These are phyloP conservation scores for Tuber microsphaerosporum DNA, from an alignment of 495 filamentous ascomycete genomes.

Conservation along the genomic window DNA sequence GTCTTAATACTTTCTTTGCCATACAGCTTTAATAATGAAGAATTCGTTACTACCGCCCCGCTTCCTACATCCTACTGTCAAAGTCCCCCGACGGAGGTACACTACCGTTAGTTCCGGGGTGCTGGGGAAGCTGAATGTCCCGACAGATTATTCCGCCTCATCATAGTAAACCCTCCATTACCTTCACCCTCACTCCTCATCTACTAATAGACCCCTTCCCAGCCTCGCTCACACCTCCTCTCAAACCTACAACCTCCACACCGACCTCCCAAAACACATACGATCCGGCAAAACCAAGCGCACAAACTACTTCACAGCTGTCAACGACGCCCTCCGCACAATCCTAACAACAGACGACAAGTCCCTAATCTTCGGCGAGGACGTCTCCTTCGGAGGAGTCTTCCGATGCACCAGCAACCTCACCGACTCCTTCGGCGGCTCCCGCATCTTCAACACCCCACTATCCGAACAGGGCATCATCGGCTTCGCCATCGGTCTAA, in stretches of 20 bases:
- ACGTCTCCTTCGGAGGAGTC: constrained; percentile 93
- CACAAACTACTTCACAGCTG: constrained; percentile 84
- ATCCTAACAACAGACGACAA: constrained; percentile 78
- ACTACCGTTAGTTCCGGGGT: constrained; percentile 13
- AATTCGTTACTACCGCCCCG: constrained; percentile 13
- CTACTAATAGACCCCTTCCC: constrained; percentile 7
- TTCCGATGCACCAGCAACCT: constrained; percentile 93
- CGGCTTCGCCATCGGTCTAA: constrained; percentile 85
- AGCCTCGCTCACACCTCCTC: constrained; percentile 63
- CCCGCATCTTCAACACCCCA: constrained; percentile 94
- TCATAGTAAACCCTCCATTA: constrained; percentile 47
- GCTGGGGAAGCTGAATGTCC: constrained; percentile 59
- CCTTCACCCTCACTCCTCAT: neutral
- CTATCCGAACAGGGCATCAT: constrained; percentile 90
- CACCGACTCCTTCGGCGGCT: constrained; percentile 72
- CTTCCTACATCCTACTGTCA: constrained; percentile 15
- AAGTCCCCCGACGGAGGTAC: constrained; percentile 15
- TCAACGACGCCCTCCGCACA: constrained; percentile 79
- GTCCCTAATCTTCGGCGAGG: constrained; percentile 89
- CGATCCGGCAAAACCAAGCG: constrained; percentile 66
- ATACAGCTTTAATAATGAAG: constrained; percentile 11
- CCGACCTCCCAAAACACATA: constrained; percentile 57
- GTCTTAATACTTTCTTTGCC: neutral
- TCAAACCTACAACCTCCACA: constrained; percentile 58
- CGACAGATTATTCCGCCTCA: constrained; percentile 79